Conservation (phyloP, 306 rosid species). For the Cajanus cajan region DNA sequence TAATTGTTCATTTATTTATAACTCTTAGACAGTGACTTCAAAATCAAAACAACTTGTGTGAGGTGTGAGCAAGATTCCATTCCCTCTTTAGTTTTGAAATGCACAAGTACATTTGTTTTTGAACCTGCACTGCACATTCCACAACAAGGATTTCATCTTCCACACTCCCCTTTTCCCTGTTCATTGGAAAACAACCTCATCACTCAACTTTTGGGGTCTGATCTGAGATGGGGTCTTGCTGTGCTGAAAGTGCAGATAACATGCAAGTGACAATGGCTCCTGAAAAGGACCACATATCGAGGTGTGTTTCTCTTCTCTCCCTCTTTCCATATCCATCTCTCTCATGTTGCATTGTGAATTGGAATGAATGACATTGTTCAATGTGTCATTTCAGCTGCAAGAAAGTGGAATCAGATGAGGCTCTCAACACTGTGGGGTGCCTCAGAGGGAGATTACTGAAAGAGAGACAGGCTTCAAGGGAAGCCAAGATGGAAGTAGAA, state of each 20-base stretch:
- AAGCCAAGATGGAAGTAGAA: conserved; percentile 65
- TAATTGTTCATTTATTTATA: conserved; percentile 15
- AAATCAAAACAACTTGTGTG: conserved; percentile 23
- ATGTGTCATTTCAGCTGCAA: conserved; percentile 42
- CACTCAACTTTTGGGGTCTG: conserved; percentile 24
- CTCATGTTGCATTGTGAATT: conserved; percentile 25
- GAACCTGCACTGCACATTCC: neutral
- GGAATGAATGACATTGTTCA: conserved; percentile 31
- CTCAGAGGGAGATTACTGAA: conserved; percentile 87
- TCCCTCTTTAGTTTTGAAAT: conserved; percentile 36
- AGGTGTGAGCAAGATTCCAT: conserved; percentile 37
- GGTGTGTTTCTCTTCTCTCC: conserved; percentile 41
- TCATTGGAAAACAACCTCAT: neutral
- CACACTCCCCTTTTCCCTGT: neutral
- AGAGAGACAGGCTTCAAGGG: conserved; percentile 83
- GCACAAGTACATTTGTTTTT: conserved; percentile 34
- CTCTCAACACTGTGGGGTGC: conserved; percentile 63
- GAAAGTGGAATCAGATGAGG: conserved; percentile 54
- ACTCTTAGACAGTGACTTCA: conserved; percentile 26
- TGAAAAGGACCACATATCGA: conserved; percentile 41
- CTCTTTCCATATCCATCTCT: conserved; percentile 15
- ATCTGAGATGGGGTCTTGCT: conserved; percentile 41
- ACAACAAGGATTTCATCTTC: conserved; percentile 23
- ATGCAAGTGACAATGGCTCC: conserved; percentile 24
- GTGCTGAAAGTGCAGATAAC: conserved; percentile 22